Evolutionary conservation across 73 alveolate species (phyloP).

Genomic region (Effrenium voratum): DNA sequence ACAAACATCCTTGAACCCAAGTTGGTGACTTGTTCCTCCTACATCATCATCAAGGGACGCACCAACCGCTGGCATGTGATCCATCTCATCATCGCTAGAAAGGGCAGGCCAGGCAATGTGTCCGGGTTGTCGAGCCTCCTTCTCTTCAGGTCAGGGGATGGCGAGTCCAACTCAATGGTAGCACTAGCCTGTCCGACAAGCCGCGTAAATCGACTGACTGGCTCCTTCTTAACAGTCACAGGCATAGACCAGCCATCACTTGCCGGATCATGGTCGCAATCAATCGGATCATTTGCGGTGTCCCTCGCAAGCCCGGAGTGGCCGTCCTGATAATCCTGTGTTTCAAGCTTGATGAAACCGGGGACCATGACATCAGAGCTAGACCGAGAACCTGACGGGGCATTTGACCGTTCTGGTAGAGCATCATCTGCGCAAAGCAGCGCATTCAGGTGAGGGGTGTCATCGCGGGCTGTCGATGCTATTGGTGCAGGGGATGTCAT

Average conservation of each 20-base stretch:
- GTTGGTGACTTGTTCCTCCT: background rate
- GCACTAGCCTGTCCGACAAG: background rate
- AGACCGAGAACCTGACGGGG: background rate
- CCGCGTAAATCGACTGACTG: too few relatives aligned
- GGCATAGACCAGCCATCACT: background rate
- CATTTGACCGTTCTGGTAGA: too few relatives aligned
- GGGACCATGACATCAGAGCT: background rate
- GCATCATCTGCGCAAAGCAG: conserved; percentile 1
- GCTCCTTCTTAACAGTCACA: background rate
- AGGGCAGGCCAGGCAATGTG: background rate
- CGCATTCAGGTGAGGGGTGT: background rate
- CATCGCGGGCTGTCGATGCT: background rate
- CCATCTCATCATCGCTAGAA: background rate
- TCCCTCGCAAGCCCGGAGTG: background rate
- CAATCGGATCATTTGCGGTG: background rate
- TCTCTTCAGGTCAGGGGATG: background rate
- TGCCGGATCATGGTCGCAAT: background rate
- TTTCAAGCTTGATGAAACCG: background rate
- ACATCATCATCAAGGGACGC: background rate
- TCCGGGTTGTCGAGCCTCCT: background rate
- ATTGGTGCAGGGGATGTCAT: background rate
- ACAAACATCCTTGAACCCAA: conserved; percentile 35
- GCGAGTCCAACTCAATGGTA: background rate
- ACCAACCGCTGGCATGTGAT: background rate
- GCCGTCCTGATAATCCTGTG: background rate